Evolutionary conservation across 495 filamentous ascomycete genomes (phyloP).

Genomic region (Penicillium fimorum): DNA sequence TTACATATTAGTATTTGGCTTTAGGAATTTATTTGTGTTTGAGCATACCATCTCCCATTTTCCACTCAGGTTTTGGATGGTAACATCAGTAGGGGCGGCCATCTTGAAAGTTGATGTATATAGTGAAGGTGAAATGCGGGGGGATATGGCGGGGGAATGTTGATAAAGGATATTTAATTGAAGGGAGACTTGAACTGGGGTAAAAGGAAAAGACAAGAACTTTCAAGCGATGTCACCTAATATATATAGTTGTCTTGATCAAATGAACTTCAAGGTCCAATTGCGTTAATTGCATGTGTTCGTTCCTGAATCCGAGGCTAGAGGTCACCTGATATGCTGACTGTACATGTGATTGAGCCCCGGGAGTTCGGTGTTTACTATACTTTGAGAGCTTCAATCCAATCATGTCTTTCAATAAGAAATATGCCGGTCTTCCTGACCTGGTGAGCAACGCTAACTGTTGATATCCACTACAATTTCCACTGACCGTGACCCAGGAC

Average conservation of each 20-base stretch:
- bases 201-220: neutral
- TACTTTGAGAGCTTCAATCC: constrained; percentile 10
- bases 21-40: neutral
- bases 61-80: constrained; percentile 70
- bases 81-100: constrained; percentile 76
- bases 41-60: constrained; percentile 72
- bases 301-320: constrained; percentile 23
- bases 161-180: neutral
- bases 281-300: constrained; percentile 13
- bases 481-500: constrained; percentile 55
- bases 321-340: constrained; percentile 23
- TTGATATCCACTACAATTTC: neutral
- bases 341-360: constrained; percentile 6
- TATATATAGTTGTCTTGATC: constrained; percentile 3
- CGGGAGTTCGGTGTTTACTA: constrained; percentile 9
- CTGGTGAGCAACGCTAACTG: constrained; percentile 53
- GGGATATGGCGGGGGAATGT: constrained; percentile 12
- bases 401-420: constrained; percentile 55
- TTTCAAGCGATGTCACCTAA: neutral
- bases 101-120: constrained; percentile 49
- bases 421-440: constrained; percentile 84
- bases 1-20: constrained; percentile 8
- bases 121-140: constrained; percentile 17
- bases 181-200: neutral
- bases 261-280: neutral